phyloP scores from a whole-genome alignment of 225 moss, liverwort and hornwort genomes.

The Antitrichia curtipendula region DNA sequence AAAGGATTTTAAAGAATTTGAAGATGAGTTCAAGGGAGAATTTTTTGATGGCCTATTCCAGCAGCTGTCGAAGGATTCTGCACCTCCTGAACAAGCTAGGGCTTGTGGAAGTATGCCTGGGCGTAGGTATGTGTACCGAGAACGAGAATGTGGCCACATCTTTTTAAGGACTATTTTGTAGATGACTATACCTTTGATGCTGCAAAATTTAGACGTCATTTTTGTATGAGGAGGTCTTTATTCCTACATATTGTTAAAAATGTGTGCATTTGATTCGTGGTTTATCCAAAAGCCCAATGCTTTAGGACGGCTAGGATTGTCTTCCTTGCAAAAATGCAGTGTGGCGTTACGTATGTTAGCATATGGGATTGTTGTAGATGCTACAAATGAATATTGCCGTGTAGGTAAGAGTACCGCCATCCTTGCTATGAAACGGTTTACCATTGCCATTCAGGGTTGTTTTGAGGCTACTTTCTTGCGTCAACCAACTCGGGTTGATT shows the following conservation, averaged over 20 bases:
- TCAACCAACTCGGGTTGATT: accelerated
- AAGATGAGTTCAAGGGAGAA: accelerated
- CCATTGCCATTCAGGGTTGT: accelerated
- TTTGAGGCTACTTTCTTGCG: neutral
- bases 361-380: accelerated
- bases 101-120: accelerated
- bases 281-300: neutral
- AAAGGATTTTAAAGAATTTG: too few species aligned
- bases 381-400: accelerated
- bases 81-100: accelerated
- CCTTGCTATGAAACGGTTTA: neutral
- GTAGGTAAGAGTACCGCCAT: neutral
- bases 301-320: neutral
- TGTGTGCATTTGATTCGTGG: accelerated
- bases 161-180: neutral
- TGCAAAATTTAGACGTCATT: accelerated
- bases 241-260: neutral
- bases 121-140: accelerated
- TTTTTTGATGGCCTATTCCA: neutral
- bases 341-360: accelerated
- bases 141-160: accelerated
- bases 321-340: neutral
- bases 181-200: neutral
- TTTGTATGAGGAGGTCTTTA: neutral
- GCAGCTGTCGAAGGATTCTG: accelerated